phyloP scores from a whole-genome alignment of 345 rosid species.

The Rhodamnia argentea region DNA sequence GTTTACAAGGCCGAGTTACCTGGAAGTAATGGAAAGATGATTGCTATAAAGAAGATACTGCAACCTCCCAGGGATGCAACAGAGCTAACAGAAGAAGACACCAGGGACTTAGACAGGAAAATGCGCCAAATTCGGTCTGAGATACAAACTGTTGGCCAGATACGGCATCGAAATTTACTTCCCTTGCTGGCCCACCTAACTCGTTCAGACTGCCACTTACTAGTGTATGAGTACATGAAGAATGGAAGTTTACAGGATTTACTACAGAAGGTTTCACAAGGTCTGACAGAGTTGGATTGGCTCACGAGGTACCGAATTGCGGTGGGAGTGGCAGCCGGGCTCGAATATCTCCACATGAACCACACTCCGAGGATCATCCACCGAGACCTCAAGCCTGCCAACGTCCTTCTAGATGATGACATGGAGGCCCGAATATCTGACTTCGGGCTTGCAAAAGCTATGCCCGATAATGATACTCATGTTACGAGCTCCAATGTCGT shows the following conservation, averaged over 20 bases:
- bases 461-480: slow-evolving; percentile 71
- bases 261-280: slow-evolving; percentile 28
- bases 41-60: slow-evolving; percentile 67
- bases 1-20: slow-evolving; percentile 78
- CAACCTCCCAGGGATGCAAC: slow-evolving; percentile 68
- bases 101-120: slow-evolving; percentile 43
- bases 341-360: slow-evolving; percentile 70
- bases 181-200: slow-evolving; percentile 72
- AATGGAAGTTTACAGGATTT: slow-evolving; percentile 82
- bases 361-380: slow-evolving; percentile 72
- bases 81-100: slow-evolving; percentile 65
- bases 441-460: slow-evolving; percentile 74
- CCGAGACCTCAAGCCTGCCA: slow-evolving; percentile 86
- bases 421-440: slow-evolving; percentile 92
- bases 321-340: slow-evolving; percentile 69
- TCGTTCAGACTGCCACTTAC: slow-evolving; percentile 65
- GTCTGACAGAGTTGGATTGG: slow-evolving; percentile 59
- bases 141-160: slow-evolving; percentile 72
- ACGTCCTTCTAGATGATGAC: slow-evolving; percentile 74
- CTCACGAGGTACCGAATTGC: slow-evolving; percentile 60
- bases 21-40: slow-evolving; percentile 49
- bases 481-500: slow-evolving; percentile 51
- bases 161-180: slow-evolving; percentile 74
- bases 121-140: slow-evolving; percentile 83
- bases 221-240: slow-evolving; percentile 83